These are phyloP conservation scores for Salvia sclarea DNA, from an alignment of 305 asterid genomes.

Conservation along the genomic window DNA sequence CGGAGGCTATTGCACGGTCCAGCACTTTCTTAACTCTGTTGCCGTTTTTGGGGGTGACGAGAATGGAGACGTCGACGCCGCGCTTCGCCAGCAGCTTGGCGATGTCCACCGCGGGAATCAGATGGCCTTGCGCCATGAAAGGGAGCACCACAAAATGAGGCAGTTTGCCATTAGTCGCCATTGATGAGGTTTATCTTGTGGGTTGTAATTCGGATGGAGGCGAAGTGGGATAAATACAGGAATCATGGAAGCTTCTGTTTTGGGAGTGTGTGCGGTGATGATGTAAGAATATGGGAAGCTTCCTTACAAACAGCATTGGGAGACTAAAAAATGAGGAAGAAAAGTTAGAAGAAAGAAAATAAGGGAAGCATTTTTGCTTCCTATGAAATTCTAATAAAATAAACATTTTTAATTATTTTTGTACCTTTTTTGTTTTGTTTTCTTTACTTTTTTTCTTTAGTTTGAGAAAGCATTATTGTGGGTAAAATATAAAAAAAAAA, in stretches of 20 bases:
- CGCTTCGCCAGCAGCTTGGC: slow-evolving; percentile 40
- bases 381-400: too few relatives aligned
- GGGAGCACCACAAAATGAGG: slow-evolving; percentile 47
- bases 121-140: slow-evolving; percentile 47
- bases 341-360: too few relatives aligned
- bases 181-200: neutral
- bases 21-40: slow-evolving; percentile 17
- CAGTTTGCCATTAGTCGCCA: slow-evolving; percentile 24
- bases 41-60: slow-evolving; percentile 27
- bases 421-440: too few relatives aligned
- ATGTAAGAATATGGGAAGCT: slow-evolving; percentile 36
- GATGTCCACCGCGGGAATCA: slow-evolving; percentile 47
- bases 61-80: slow-evolving; percentile 31
- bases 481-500: too few relatives aligned
- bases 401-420: too few relatives aligned
- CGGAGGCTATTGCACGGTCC: slow-evolving; percentile 33
- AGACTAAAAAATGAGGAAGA: neutral
- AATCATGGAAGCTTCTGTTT: neutral
- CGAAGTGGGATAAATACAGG: neutral
- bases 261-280: slow-evolving; percentile 15
- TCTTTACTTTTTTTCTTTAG: neutral
- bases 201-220: neutral
- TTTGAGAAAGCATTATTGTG: too few relatives aligned
- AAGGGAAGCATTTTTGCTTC: too few relatives aligned
- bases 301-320: too few relatives aligned